Evolutionary conservation across 345 rosid species (phyloP).

Genomic region (Euphorbia tirucalli): DNA sequence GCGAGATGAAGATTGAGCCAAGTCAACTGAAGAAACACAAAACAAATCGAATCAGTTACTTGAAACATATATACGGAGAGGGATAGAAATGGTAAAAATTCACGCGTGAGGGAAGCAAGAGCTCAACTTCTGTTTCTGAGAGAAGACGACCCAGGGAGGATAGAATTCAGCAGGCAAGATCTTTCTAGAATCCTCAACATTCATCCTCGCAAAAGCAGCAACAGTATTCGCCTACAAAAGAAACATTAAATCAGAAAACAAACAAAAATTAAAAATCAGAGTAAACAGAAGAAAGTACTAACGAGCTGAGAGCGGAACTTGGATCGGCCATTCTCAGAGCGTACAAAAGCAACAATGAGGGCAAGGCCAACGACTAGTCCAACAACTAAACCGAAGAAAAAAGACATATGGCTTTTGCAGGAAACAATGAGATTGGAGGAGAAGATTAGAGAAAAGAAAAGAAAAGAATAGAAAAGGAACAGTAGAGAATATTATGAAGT

Average conservation of each 20-base stretch:
- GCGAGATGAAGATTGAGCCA: constrained; percentile 87
- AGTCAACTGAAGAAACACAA: constrained; percentile 56
- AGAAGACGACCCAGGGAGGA: constrained; percentile 97
- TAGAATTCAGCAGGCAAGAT: constrained; percentile 73
- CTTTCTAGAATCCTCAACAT: constrained; percentile 87
- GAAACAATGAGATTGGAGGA: not conserved
- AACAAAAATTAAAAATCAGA: constrained; percentile 5
- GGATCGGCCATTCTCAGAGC: constrained; percentile 81
- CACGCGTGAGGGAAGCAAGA: not conserved
- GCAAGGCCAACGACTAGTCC: constrained; percentile 69
- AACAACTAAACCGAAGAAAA: constrained; percentile 59
- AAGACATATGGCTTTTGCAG: constrained; percentile 27
- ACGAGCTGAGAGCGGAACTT: constrained; percentile 76
- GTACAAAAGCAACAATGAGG: constrained; percentile 70
- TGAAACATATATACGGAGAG: not conserved
- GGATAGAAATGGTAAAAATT: not conserved
- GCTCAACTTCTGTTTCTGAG: constrained; percentile 86
- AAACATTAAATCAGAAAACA: constrained; percentile 1
- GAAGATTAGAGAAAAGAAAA: not conserved
- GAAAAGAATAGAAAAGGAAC: not conserved
- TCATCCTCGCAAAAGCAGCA: constrained; percentile 96
- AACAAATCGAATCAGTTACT: constrained; percentile 19
- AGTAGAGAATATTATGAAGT: not conserved
- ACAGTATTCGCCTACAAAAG: constrained; percentile 63
- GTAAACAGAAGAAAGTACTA: constrained; percentile 25